phyloP scores from a whole-genome alignment of 257 asterid species.

The Solanum rostratum region DNA sequence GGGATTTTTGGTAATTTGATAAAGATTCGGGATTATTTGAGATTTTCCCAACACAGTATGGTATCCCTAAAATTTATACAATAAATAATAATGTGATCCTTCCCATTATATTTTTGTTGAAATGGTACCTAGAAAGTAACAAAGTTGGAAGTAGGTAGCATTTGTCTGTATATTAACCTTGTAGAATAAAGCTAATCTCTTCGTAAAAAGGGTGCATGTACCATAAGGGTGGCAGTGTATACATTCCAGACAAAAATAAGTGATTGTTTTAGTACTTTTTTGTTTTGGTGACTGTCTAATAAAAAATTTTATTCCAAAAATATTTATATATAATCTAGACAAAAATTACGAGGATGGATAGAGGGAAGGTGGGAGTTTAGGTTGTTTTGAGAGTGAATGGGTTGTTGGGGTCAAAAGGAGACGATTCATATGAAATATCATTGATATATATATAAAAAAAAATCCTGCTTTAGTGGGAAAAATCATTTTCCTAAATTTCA shows the following conservation, averaged over 20 bases:
- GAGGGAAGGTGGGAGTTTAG: neutral
- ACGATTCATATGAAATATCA: neutral
- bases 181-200: neutral
- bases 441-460: too few species aligned
- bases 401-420: neutral
- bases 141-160: neutral
- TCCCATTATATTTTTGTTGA: neutral
- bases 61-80: too few species aligned
- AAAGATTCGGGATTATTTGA: too few species aligned
- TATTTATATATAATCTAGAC: neutral
- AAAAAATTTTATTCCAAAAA: neutral
- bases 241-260: too few species aligned
- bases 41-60: too few species aligned
- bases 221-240: neutral
- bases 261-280: too few species aligned
- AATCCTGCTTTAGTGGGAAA: accelerated
- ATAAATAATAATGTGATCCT: neutral
- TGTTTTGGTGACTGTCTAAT: too few species aligned
- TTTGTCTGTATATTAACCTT: neutral
- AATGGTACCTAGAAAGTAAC: neutral
- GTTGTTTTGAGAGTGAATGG: neutral
- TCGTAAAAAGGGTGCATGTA: neutral
- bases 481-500: neutral
- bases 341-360: neutral
- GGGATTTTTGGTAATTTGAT: too few species aligned